Percentiles rank a stretch among this genome's conserved stretches.
phyloP scores from a whole-genome alignment of 73 alveolate species.

The Paraurostyla sp. region DNA sequence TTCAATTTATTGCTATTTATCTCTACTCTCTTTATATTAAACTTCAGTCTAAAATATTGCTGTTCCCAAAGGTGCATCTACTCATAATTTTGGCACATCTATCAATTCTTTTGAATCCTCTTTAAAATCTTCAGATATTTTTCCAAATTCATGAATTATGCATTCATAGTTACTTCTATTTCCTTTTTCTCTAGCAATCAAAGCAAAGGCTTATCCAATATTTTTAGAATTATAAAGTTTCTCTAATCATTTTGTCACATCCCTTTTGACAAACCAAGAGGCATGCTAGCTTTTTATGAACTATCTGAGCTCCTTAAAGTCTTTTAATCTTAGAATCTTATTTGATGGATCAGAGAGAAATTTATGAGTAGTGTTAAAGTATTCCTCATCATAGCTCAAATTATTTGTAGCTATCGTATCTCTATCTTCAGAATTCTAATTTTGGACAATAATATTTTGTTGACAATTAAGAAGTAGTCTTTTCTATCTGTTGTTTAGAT shows the following conservation, averaged over 20 bases:
- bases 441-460: not conserved
- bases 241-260: not conserved
- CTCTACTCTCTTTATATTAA: not conserved
- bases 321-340: not conserved
- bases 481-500: not conserved
- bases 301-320: not conserved
- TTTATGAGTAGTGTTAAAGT: not conserved
- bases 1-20: not conserved
- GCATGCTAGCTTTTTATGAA: not conserved
- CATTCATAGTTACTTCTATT: not conserved
- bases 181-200: not conserved
- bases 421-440: not conserved
- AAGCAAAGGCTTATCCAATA: not conserved
- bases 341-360: not conserved
- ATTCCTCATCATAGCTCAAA: not conserved
- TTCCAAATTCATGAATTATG: not conserved
- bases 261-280: not conserved
- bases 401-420: not conserved
- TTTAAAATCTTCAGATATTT: not conserved
- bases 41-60: not conserved
- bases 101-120: not conserved
- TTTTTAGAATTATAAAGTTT: not conserved
- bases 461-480: not conserved
- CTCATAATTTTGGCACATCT: slow-evolving; percentile 3
- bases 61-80: slow-evolving; percentile 21